Percentiles rank a stretch among this genome's conserved stretches.
Conservation (phyloP, 257 asterid species). For the Penstemon eatonii region DNA sequence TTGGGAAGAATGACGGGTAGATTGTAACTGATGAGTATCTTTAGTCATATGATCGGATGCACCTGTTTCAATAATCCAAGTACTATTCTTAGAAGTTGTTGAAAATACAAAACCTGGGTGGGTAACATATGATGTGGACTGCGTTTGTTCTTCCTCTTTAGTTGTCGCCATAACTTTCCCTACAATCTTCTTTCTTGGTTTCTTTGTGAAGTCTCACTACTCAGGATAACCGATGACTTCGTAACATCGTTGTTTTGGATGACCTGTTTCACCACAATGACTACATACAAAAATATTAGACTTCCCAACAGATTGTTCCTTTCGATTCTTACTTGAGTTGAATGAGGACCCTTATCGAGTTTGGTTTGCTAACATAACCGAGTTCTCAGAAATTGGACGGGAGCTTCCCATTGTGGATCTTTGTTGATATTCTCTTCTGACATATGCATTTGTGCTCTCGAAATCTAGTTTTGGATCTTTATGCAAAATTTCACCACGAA, state of each 20-base stretch:
- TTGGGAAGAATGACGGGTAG: too few species aligned
- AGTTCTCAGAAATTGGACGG: too few species aligned
- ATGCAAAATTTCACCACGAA: slow-evolving; percentile 19
- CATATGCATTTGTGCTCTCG: slow-evolving; percentile 9
- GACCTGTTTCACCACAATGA: slow-evolving; percentile 8
- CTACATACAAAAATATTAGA: neutral
- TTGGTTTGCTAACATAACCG: too few species aligned
- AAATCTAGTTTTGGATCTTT: slow-evolving; percentile 21
- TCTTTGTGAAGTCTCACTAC: slow-evolving; percentile 20
- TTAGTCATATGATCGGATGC: too few species aligned
- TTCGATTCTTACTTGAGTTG: too few species aligned
- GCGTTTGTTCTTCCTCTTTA: neutral
- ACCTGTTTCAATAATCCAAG: too few species aligned
- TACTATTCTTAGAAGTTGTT: too few species aligned
- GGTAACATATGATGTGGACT: neutral
- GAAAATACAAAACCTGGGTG: too few species aligned
- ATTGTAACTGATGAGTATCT: too few species aligned
- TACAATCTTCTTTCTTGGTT: slow-evolving; percentile 10
- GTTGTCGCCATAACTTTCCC: neutral
- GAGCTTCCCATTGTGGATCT: slow-evolving; percentile 7
- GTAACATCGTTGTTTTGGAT: neutral
- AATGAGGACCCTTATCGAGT: too few species aligned
- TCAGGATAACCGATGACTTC: slow-evolving; percentile 20
- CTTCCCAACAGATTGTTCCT: too few species aligned
- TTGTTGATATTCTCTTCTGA: slow-evolving; percentile 17